These are phyloP conservation scores for Hericium coralloides DNA, from an alignment of 768 basidiomycete species.

Conservation along the genomic window DNA sequence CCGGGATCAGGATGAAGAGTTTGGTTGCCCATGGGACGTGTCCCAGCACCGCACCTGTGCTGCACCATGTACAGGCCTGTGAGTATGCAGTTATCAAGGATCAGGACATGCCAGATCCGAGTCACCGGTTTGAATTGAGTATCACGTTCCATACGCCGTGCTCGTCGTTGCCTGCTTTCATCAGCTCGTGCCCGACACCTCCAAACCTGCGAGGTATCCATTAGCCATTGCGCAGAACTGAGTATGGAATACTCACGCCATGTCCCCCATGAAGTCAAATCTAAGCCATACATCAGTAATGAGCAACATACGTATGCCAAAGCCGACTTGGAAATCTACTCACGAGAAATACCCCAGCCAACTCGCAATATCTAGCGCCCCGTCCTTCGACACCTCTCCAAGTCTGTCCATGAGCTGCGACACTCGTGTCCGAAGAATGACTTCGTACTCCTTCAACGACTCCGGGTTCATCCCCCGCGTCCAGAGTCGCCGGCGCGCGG, in stretches of 20 bases:
- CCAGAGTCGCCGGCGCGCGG: constrained; percentile 21
- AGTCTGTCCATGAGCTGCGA: constrained; percentile 15
- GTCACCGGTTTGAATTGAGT: constrained; percentile 24
- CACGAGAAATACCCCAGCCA: constrained; percentile 21
- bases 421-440: constrained; percentile 13
- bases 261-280: constrained; percentile 1
- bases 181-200: constrained; percentile 24
- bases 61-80: constrained; percentile 14
- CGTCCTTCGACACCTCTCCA: not conserved
- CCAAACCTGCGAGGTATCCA: constrained; percentile 19
- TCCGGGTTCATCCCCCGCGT: constrained; percentile 20
- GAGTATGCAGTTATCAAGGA: not conserved
- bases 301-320: not conserved
- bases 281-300: not conserved
- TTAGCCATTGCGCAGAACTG: not conserved
- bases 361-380: not conserved
- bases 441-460: constrained; percentile 20
- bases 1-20: not conserved
- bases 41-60: constrained; percentile 34
- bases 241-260: constrained; percentile 1
- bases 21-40: constrained; percentile 33
- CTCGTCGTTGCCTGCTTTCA: constrained; percentile 31
- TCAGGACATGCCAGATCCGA: not conserved
- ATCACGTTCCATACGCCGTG: constrained; percentile 32
- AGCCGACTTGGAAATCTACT: not conserved